A percentile compares a stretch with the other conserved stretches of the same genome.
These are phyloP conservation scores for Trifolium dubium DNA, from an alignment of 306 rosid genomes.

Conservation along the genomic window DNA sequence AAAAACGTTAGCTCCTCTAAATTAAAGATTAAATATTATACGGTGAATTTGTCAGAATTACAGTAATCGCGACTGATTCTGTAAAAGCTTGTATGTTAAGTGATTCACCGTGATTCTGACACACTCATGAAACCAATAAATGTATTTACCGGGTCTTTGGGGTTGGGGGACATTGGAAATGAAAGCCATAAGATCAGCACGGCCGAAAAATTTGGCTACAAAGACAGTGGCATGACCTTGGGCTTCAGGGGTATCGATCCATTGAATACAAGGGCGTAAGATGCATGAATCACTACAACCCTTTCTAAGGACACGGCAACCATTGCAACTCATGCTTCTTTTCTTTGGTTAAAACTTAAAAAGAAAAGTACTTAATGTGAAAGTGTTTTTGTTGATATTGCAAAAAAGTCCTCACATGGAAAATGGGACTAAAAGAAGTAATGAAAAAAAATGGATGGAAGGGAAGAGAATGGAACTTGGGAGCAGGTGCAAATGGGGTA, in stretches of 20 bases:
- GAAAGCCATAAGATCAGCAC: constrained; percentile 98
- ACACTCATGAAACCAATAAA: background rate
- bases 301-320: constrained; percentile 95
- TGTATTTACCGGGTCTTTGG: constrained; percentile 69
- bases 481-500: constrained; percentile 36
- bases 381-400: background rate
- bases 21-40: no score
- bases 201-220: constrained; percentile 98
- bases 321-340: constrained; percentile 87
- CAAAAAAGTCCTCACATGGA: constrained; percentile 39
- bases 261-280: constrained; percentile 85
- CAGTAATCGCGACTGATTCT: no score
- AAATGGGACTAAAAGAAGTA: background rate
- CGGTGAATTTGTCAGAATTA: no score
- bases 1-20: background rate
- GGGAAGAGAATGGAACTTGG: constrained; percentile 38
- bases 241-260: constrained; percentile 88
- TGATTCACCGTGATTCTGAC: background rate
- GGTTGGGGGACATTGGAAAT: constrained; percentile 87
- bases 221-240: constrained; percentile 97
- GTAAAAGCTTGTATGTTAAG: no score
- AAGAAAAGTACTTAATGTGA: background rate
- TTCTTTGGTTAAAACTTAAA: background rate
- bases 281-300: constrained; percentile 96
- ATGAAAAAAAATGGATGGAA: background rate